Evolutionary conservation across 2,329 filamentous ascomycete species (phyloP).

Genomic region (Ophioceras dolichostomum): DNA sequence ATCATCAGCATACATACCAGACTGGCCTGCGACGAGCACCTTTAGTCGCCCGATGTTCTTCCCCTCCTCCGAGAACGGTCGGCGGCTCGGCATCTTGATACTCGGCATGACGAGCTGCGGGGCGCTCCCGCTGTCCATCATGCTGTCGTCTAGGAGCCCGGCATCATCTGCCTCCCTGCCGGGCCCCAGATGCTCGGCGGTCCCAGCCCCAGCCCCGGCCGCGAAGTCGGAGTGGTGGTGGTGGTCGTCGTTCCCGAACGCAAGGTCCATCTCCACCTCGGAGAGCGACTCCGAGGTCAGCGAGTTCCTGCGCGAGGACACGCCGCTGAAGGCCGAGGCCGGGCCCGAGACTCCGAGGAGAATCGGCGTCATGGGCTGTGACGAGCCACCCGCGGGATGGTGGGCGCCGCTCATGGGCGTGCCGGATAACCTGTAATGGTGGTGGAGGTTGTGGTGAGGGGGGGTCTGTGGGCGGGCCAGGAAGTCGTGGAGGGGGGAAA

Average conservation of each 20-base stretch:
- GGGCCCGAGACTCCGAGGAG: constrained; percentile 25
- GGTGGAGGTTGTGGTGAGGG: constrained; percentile 1
- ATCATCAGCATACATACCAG: constrained; percentile 44
- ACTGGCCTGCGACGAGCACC: constrained; percentile 71
- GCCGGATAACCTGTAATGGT: too few species aligned
- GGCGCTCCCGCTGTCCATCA: constrained; percentile 28
- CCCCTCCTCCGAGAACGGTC: constrained; percentile 81
- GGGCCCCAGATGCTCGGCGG: too few species aligned
- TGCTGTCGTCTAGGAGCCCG: constrained; percentile 8
- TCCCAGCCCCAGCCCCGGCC: too few species aligned
- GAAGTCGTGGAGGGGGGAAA: not conserved
- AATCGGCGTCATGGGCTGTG: constrained; percentile 30
- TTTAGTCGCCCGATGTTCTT: constrained; percentile 78
- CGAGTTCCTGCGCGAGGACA: constrained; percentile 37
- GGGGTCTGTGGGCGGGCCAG: not conserved
- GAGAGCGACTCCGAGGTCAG: constrained; percentile 31
- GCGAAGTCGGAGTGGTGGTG: too few species aligned
- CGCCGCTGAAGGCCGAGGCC: constrained; percentile 29
- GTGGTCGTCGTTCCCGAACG: not conserved
- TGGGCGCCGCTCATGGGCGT: too few species aligned
- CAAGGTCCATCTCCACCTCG: constrained; percentile 19
- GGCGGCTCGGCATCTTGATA: constrained; percentile 75
- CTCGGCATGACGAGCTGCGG: constrained; percentile 97
- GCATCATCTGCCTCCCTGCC: constrained; percentile 25
- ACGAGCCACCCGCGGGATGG: constrained; percentile 8